Evolutionary conservation across 805 yeast species (phyloP), one percentile per base, ranked within the genome.

Genomic region (Ogataea glucozyma): DNA sequence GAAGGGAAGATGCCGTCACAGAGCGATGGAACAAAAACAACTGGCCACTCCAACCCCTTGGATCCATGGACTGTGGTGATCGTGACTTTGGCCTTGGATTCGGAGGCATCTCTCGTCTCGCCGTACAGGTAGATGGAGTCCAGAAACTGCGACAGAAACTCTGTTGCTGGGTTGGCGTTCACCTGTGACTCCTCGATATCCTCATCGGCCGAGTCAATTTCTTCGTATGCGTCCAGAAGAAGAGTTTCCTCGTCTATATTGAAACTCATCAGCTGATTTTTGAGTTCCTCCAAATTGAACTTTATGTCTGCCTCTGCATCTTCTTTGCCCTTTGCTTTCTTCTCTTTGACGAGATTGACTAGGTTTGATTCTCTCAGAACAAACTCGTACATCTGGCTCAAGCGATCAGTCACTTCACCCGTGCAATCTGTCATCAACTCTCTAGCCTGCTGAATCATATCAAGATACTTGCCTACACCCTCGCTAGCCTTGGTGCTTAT

Each of bases 11-110:
- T 61, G 1, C 85, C 83, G 35, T 85, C 87, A 23, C 76, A 70
- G 13, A 86, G 64, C 0, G 87, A 84, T 0, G 95, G 88, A 10
- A 88, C 76, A 57, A 88, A 87, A 0, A 91, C 97, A 11, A 87
- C 78, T 0, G 96, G 91, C 97, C 98, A 91, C 60, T 91, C 99
- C 2, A 90, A 69, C 1, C 99, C 99, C 60, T 91, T 91, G 1
- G 97, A 81, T 0, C 89, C 88, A 60, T 91, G 99, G 10, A 91
- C 84, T 0, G 98, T 93, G 0, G 95, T 84, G 0, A 91, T 57
- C 1, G 60, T 52, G 6, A 65, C 62, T 33, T 53, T 57, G 3
- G 62, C 54, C 1, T 24, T 31, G 1, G 27, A 31, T 13, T 43
- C 39, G 26, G 40, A 7, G 16, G 47, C 6, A 38, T 38, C 44